A percentile compares a stretch with the other conserved stretches of the same genome.
These are phyloP conservation scores for Triticum timopheevii DNA, from an alignment of 176 grass and related monocot genomes.

Conservation along the genomic window DNA sequence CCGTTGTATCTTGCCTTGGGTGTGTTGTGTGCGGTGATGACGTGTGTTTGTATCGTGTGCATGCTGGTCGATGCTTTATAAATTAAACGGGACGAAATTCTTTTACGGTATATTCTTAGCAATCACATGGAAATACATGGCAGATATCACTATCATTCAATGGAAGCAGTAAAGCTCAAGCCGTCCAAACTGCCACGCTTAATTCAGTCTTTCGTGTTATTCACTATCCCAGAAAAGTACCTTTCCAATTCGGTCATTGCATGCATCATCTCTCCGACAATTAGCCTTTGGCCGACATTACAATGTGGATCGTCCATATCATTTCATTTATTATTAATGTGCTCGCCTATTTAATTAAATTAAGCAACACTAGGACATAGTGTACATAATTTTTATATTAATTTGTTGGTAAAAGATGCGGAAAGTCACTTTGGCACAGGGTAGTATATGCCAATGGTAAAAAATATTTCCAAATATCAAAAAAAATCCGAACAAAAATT, in stretches of 20 bases:
- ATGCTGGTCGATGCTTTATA: no score
- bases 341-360: conserved; percentile 28
- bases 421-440: no score
- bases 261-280: conserved; percentile 22
- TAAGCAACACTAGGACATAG: conserved; percentile 15
- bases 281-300: conserved; percentile 29
- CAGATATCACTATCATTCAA: conserved; percentile 7
- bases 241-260: not conserved
- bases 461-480: no score
- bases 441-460: no score
- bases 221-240: not conserved
- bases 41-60: no score
- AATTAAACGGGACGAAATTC: no score
- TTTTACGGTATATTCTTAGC: no score
- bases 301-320: conserved; percentile 9
- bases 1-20: no score
- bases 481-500: no score
- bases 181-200: conserved; percentile 43
- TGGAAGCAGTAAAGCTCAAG: conserved; percentile 25
- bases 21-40: no score
- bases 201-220: not conserved
- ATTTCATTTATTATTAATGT: conserved; percentile 12
- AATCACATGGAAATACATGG: not conserved
- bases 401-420: not conserved
- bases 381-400: not conserved